Percentiles rank a stretch among this genome's conserved stretches.
phyloP scores from a whole-genome alignment of 2,329 filamentous ascomycete genomes.

The Aspergillus sojae region DNA sequence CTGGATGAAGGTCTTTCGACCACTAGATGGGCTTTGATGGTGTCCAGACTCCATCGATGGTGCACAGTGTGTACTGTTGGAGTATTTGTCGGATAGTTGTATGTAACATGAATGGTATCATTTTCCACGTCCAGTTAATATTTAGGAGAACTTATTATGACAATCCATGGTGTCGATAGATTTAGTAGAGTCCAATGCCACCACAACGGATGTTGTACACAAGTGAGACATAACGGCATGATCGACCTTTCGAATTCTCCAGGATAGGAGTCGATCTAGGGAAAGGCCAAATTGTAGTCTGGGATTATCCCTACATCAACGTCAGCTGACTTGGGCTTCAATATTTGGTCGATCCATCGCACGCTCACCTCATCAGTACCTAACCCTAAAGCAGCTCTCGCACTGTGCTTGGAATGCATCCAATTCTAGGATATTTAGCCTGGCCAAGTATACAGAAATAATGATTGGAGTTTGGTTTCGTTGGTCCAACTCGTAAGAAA shows the following conservation, averaged over 20 bases:
- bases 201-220: background rate
- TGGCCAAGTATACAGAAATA: too few species aligned
- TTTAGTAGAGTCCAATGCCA: background rate
- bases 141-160: too few species aligned
- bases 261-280: background rate
- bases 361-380: background rate
- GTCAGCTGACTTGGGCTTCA: background rate
- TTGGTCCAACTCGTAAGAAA: background rate
- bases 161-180: background rate
- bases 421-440: too few species aligned
- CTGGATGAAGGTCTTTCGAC: background rate
- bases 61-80: background rate
- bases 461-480: too few species aligned
- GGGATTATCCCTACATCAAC: background rate
- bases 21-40: background rate
- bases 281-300: background rate
- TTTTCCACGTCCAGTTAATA: too few species aligned
- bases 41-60: rapidly evolving
- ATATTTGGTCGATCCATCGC: background rate
- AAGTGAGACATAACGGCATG: background rate
- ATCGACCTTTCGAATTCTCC: background rate
- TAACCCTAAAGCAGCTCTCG: background rate
- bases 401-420: background rate
- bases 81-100: rapidly evolving
- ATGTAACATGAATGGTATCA: background rate